These are phyloP conservation scores for Fusarium chaquense DNA, from an alignment of 2,329 filamentous ascomycete genomes.

Conservation along the genomic window DNA sequence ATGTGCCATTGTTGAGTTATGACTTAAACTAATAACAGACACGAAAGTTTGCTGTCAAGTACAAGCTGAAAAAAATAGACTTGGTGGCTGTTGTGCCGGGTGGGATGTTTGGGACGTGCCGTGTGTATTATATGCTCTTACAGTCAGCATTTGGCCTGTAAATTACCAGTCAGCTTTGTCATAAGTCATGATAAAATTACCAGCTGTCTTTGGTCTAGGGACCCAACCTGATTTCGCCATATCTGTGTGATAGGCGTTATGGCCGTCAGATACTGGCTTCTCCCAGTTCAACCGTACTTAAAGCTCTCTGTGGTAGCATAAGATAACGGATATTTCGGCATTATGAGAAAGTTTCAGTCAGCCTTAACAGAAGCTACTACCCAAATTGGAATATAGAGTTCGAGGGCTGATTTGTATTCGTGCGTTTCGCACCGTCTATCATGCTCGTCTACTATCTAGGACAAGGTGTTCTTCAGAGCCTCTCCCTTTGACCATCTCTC, in stretches of 20 bases:
- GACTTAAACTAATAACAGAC: neutral
- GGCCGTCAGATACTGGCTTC: neutral
- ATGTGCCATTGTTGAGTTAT: neutral
- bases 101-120: neutral
- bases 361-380: neutral
- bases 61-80: neutral
- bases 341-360: too few species aligned
- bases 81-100: neutral
- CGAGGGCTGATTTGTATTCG: too few species aligned
- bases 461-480: neutral
- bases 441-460: neutral
- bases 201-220: neutral
- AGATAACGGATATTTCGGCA: too few species aligned
- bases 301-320: neutral
- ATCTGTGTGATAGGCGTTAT: neutral
- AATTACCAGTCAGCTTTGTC: neutral
- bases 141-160: neutral
- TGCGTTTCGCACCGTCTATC: neutral
- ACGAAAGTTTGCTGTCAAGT: neutral
- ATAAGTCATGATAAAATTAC: neutral
- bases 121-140: neutral
- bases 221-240: neutral
- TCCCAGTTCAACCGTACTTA: neutral
- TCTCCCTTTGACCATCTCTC: slow-evolving; percentile 1
- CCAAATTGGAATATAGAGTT: neutral